These are phyloP conservation scores for Madurella fahalii DNA, from an alignment of 2,329 filamentous ascomycete genomes.

Conservation along the genomic window DNA sequence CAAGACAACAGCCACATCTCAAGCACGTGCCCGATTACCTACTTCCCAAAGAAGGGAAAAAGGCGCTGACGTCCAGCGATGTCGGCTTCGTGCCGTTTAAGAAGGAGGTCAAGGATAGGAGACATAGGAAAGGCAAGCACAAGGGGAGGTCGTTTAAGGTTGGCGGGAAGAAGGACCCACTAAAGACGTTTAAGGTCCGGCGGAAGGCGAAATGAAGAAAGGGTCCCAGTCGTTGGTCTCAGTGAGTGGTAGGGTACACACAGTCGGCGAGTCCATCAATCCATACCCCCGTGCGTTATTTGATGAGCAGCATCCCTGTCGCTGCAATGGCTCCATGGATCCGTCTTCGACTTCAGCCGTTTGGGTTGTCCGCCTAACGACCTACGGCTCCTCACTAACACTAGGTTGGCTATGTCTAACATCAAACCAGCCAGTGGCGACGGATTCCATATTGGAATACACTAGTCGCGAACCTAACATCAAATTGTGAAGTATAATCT, in stretches of 20 bases:
- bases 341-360: too few species aligned
- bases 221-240: neutral
- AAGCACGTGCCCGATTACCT: constrained; percentile 95
- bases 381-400: too few species aligned
- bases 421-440: too few species aligned
- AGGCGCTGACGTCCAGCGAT: constrained; percentile 59
- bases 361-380: too few species aligned
- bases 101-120: constrained; percentile 48
- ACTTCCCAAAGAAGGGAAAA: constrained; percentile 71
- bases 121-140: constrained; percentile 30
- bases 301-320: neutral
- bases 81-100: constrained; percentile 72
- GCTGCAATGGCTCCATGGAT: too few species aligned
- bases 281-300: neutral
- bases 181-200: constrained; percentile 80
- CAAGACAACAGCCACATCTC: constrained; percentile 67
- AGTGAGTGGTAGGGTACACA: neutral
- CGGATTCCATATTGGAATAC: too few species aligned
- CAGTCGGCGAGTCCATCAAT: neutral
- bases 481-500: too few species aligned
- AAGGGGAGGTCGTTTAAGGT: constrained; percentile 46
- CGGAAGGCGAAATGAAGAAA: constrained; percentile 34
- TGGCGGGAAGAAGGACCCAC: constrained; percentile 70
- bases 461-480: too few species aligned
- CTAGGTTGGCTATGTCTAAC: too few species aligned